Base-by-base conservation (phyloP, 2,329 filamentous ascomycete genomes). In the Talaromyces islandicus region DNA sequence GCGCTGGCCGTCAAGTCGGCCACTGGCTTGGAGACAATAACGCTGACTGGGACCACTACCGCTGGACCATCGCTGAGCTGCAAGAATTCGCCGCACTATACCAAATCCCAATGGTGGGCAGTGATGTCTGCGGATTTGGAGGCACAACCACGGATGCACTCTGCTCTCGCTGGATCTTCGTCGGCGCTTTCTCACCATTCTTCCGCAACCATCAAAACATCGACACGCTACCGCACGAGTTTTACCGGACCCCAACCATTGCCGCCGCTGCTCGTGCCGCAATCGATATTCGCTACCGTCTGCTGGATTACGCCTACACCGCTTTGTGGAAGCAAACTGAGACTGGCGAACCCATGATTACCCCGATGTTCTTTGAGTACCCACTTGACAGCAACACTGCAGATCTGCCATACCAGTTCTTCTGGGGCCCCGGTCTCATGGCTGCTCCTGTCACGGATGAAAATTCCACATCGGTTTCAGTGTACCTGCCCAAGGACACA, bases 251-350 rank as follows among this genome's bases (percentile, higher is more conserved):
- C 86, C 75, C 79, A 0, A 73, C 78, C 1, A 88, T 90, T 5
- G 79, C 88, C 0, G 75, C 81, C 9, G 86, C 88, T 0, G 88
- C 88, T 0, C 82, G 81, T 59, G 87, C 84, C 61, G 88, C 86
- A 19, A 91, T 92, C 66, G 82, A 82, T 30, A 85, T 86, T 54
- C 83, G 90, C n/a, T 92, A 92, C 76, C 81, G 83, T 32, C 78
- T 92, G n/a, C 79, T 92, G 12, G 89, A 92, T 68, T 92, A 92
- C 75, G 80, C 90, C 62, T 92, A 93, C 78, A 92, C 89, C 1
- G 84, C 86, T 0, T 79, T 91, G 65, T 78, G 86, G 69, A 74
- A 77, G 60, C 83, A 90, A 70, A 82, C 80, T 30, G 68, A 78
- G 19, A 81, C 82, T 50, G 90, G 90, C 35, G 81, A 80, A 1